phyloP scores from a whole-genome alignment of 2,329 filamentous ascomycete species.

The Madurella mycetomatis region DNA sequence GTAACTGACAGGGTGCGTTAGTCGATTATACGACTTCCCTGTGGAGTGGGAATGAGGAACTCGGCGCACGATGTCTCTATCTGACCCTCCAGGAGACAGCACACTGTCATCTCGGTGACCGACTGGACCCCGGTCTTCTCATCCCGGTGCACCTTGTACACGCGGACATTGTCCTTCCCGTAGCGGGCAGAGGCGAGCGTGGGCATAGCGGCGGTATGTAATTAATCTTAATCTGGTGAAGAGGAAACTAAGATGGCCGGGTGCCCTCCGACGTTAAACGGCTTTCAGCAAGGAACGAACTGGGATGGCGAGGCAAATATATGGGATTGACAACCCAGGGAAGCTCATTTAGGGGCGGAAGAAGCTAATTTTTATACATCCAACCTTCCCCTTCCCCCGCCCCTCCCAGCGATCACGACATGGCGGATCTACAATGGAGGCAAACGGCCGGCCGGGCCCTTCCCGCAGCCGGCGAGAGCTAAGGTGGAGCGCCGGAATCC shows the following conservation, averaged over 20 bases:
- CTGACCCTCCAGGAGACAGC: conserved; percentile 85
- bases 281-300: background rate
- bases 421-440: conserved; percentile 8
- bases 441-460: background rate
- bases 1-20: conserved; percentile 55
- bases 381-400: too few relatives aligned
- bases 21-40: background rate
- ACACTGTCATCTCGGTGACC: conserved; percentile 92
- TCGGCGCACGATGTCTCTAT: conserved; percentile 72
- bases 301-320: background rate
- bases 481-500: conserved; percentile 30
- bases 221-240: background rate
- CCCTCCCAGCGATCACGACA: conserved; percentile 2
- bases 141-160: conserved; percentile 90
- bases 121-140: conserved; percentile 71
- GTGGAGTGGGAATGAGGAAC: conserved; percentile 3
- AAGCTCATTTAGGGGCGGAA: background rate
- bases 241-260: background rate
- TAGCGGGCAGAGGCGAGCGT: conserved; percentile 64
- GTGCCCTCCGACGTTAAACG: background rate
- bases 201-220: conserved; percentile 41
- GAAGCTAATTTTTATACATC: background rate
- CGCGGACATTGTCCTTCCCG: conserved; percentile 96
- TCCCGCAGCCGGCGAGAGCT: conserved; percentile 8
- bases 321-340: background rate